Evolutionary conservation across 441 rosid genomes (phyloP).

Genomic region (Flueggea neowawraea): DNA sequence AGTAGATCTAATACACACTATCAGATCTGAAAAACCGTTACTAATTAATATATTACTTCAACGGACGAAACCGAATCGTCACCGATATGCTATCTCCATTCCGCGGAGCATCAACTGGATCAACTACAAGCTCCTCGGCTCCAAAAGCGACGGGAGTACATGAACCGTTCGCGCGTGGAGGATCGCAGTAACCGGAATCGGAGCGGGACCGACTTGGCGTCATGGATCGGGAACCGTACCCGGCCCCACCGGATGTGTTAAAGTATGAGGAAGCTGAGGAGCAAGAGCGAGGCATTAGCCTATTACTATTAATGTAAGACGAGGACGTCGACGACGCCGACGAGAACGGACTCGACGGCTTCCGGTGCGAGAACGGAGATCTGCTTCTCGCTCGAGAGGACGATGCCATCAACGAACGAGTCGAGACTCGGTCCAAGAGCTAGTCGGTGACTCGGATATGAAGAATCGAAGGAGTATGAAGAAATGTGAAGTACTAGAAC

Average conservation of each 20-base stretch:
- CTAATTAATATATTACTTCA: constrained; percentile 52
- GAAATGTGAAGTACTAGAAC: constrained; percentile 11
- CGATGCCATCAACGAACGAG: constrained; percentile 49
- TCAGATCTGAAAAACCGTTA: constrained; percentile 49
- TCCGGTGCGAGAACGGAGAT: constrained; percentile 79
- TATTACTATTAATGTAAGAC: constrained; percentile 51
- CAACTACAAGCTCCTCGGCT: constrained; percentile 66
- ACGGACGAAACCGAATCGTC: constrained; percentile 93
- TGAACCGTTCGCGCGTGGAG: constrained; percentile 34
- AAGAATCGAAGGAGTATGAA: constrained; percentile 9
- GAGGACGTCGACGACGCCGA: constrained; percentile 67
- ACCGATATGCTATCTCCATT: constrained; percentile 94
- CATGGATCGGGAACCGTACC: constrained; percentile 69
- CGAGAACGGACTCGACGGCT: constrained; percentile 73
- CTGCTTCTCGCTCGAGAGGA: constrained; percentile 86
- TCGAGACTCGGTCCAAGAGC: constrained; percentile 11
- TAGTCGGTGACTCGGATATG: constrained; percentile 36
- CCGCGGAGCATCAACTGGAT: constrained; percentile 56
- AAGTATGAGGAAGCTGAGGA: constrained; percentile 67
- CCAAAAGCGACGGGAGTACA: constrained; percentile 52
- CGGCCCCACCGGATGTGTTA: constrained; percentile 44
- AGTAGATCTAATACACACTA: constrained; percentile 49
- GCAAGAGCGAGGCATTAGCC: constrained; percentile 75
- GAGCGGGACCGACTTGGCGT: constrained; percentile 64
- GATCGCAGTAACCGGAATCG: constrained; percentile 42